Conservation (phyloP, 106 monocot genomes). For the Agapanthus africanus region DNA sequence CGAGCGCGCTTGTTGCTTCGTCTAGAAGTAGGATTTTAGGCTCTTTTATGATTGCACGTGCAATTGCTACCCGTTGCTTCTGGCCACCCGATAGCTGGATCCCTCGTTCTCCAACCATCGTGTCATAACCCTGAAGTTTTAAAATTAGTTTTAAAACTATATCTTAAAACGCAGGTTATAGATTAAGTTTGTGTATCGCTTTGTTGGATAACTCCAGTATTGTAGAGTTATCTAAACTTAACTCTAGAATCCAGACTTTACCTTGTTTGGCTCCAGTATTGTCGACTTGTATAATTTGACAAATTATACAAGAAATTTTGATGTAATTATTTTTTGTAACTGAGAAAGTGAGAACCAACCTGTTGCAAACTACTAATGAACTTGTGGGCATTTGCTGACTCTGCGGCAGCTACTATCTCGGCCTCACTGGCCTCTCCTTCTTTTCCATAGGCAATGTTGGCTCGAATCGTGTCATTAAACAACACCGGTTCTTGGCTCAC, state of each 20-base stretch:
- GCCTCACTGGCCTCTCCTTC: constrained; percentile 15
- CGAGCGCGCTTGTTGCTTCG: constrained; percentile 16
- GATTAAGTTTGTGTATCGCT: no score
- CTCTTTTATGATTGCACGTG: constrained; percentile 9
- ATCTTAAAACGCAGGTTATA: background rate
- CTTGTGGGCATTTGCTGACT: constrained; percentile 21
- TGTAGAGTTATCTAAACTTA: no score
- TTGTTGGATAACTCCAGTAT: no score
- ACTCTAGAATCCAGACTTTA: no score
- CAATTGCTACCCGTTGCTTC: constrained; percentile 14
- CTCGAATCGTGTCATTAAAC: constrained; percentile 18
- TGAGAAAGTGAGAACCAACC: constrained; percentile 3
- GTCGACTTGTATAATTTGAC: background rate
- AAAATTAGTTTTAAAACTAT: background rate
- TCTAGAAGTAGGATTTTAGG: constrained; percentile 9
- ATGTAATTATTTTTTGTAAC: no score
- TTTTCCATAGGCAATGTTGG: constrained; percentile 20
- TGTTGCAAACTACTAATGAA: constrained; percentile 19
- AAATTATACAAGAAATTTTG: background rate
- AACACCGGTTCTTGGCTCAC: constrained; percentile 20
- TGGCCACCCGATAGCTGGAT: constrained; percentile 18
- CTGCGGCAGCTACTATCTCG: constrained; percentile 12
- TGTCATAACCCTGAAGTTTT: constrained; percentile 16
- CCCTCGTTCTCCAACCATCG: constrained; percentile 16
- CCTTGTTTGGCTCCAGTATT: background rate